A percentile compares a stretch with the other conserved stretches of the same genome.
Conservation (phyloP, 306 rosid genomes). For the Aeschynomene evenia region DNA sequence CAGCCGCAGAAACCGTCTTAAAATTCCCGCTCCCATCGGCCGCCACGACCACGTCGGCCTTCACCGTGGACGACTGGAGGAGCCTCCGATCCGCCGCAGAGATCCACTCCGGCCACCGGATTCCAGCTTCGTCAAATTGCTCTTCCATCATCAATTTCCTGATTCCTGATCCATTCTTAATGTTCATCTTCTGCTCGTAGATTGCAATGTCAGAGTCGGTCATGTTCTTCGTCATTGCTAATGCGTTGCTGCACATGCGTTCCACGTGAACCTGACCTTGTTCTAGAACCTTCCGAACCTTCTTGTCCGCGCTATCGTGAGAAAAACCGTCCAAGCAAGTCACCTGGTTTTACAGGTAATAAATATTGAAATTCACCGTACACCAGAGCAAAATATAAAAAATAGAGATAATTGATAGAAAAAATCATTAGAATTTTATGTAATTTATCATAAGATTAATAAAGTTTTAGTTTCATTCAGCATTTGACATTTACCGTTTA, state of each 20-base stretch:
- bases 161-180: too few relatives aligned
- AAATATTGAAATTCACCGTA: too few relatives aligned
- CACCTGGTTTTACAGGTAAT: too few relatives aligned
- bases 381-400: too few relatives aligned
- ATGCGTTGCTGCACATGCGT: constrained; percentile 67
- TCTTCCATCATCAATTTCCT: constrained; percentile 34
- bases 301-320: constrained; percentile 48
- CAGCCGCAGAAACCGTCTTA: constrained; percentile 74
- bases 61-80: constrained; percentile 50
- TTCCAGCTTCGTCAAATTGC: neutral
- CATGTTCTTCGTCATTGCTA: constrained; percentile 79
- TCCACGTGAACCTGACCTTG: constrained; percentile 59
- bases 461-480: too few relatives aligned
- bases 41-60: constrained; percentile 68
- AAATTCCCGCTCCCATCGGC: constrained; percentile 77
- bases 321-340: constrained; percentile 91
- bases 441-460: too few relatives aligned
- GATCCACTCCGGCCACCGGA: constrained; percentile 81
- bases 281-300: constrained; percentile 41
- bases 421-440: too few relatives aligned
- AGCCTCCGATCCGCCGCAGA: constrained; percentile 60
- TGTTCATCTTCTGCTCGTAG: constrained; percentile 10
- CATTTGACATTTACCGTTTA: too few relatives aligned
- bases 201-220: constrained; percentile 62
- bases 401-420: too few relatives aligned